phyloP scores from a whole-genome alignment of 352 stramenopile species.

The Phytopythium chamaehyphon region DNA sequence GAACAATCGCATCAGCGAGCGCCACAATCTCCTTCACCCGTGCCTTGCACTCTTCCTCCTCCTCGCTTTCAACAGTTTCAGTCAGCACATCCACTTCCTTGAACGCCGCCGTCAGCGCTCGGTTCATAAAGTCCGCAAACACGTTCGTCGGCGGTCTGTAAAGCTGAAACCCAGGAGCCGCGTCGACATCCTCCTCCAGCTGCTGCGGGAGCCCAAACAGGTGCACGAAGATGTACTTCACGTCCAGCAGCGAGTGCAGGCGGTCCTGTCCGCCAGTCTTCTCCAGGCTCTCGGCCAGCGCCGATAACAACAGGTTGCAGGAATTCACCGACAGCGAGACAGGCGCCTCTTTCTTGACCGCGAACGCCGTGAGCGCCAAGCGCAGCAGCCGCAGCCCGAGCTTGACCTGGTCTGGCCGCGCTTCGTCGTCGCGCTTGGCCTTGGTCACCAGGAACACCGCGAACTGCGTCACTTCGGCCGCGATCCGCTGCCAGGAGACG shows the following conservation, averaged over 20 bases:
- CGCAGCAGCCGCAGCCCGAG: slow-evolving; percentile 53
- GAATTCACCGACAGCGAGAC: slow-evolving; percentile 58
- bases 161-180: slow-evolving; percentile 50
- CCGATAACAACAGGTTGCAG: slow-evolving; percentile 69
- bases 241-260: slow-evolving; percentile 37
- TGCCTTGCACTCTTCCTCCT: not conserved
- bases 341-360: slow-evolving; percentile 22
- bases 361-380: slow-evolving; percentile 41
- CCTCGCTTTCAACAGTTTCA: not conserved
- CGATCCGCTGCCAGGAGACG: slow-evolving; percentile 52
- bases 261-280: slow-evolving; percentile 10
- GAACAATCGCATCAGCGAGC: slow-evolving; percentile 45
- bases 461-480: slow-evolving; percentile 61
- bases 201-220: slow-evolving; percentile 54
- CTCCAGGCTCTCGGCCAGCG: slow-evolving; percentile 61
- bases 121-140: slow-evolving; percentile 67
- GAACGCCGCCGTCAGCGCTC: slow-evolving; percentile 31
- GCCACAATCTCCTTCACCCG: slow-evolving; percentile 24
- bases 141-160: slow-evolving; percentile 82
- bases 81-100: slow-evolving; percentile 1
- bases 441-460: slow-evolving; percentile 66
- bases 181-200: slow-evolving; percentile 7
- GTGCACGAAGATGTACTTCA: slow-evolving; percentile 57
- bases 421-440: slow-evolving; percentile 27
- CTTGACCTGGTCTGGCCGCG: slow-evolving; percentile 25